Conservation (phyloP, 495 filamentous ascomycete genomes). For the Xylaria venustula region DNA sequence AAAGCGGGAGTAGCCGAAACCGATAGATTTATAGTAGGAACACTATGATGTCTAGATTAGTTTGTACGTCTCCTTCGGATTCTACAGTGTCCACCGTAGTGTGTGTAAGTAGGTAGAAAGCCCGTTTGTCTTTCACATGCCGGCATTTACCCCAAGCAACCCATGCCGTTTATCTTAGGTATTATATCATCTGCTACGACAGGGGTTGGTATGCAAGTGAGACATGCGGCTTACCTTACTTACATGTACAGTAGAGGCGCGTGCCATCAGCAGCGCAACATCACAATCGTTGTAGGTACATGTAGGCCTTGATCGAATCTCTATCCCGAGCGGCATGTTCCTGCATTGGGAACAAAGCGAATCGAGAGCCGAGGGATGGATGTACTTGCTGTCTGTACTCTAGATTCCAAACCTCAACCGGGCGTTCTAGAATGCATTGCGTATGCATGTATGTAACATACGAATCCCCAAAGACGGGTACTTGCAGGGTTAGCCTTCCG, state of each 20-base stretch:
- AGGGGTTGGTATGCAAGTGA: constrained; percentile 1
- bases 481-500: background rate
- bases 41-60: background rate
- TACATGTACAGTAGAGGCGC: too few species aligned
- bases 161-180: background rate
- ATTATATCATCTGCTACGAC: background rate
- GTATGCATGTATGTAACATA: too few species aligned
- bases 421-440: background rate
- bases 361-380: background rate
- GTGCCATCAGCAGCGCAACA: background rate
- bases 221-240: constrained; percentile 10
- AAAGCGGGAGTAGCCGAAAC: constrained; percentile 11
- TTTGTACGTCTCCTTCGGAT: background rate
- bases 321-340: background rate
- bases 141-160: background rate
- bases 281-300: background rate
- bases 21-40: background rate
- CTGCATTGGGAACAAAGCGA: background rate
- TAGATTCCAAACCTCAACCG: background rate
- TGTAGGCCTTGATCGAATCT: constrained; percentile 3
- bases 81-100: background rate
- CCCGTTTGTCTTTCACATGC: background rate
- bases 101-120: background rate
- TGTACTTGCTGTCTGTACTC: background rate
- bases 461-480: background rate